Evolutionary conservation across 2,329 filamentous ascomycete species (phyloP), one percentile per base, ranked within the genome.

Genomic region (Periconia macrospinosa): DNA sequence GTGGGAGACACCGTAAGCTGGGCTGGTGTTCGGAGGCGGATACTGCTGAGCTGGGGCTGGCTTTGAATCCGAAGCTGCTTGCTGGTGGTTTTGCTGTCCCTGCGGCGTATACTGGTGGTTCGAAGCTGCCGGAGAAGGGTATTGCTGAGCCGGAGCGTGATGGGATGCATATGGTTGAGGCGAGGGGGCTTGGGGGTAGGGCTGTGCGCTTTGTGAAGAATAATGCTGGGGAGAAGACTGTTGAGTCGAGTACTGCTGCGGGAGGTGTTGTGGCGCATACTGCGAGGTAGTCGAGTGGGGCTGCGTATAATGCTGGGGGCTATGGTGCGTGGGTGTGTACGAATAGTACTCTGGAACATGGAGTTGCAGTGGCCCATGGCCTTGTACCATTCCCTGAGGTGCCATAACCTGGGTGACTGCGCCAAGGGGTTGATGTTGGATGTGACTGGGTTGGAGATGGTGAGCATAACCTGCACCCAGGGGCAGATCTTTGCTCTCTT

Each of bases 401-500:
- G 61, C 58, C 15, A 67, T 46, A 13, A 58, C 51, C 44, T 68
- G 68, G 10, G 37, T 43, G 37, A 43, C 47, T 14, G 47, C 40
- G 11, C 30, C 47, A 1, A 43, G 18, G 10, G 37, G 40, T 23
- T 40, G 65, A 47, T 70, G 66, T 35, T 70, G 68, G 8, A 68
- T 53, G 45, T 67, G 66, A 47, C 62, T 66, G 6, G 66, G 59
- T 41, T 66, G 67, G 9, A 67, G 56, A 14, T 66, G 65, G 33
- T 68, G 68, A 2, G 67, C 49, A 45, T 72, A 72, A 20, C 61
- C 61, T 20, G 61, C 56, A 30, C 67, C 53, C 7, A 71, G 55
- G 9, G 68, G 66, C 57, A 69, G 58, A 20, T 73, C 70, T 42
- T 70, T 71, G 58, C 60, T 70, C 48, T 73, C 70, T 52, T 73